Conservation (phyloP, 169 alveolate genomes). For the Eimeria necatrix region DNA sequence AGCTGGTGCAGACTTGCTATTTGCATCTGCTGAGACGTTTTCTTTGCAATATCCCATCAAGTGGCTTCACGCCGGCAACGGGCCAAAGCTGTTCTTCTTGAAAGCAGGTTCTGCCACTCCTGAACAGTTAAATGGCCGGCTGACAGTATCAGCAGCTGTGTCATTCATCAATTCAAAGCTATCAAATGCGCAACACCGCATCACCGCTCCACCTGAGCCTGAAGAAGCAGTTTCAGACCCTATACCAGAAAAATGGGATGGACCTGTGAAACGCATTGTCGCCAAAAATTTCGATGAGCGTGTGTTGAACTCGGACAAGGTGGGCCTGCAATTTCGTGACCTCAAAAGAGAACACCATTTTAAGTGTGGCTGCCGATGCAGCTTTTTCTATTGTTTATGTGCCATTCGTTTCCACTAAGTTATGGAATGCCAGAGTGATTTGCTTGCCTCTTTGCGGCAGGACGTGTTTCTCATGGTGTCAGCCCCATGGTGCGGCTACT, state of each 20-base stretch:
- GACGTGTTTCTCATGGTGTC: constrained; percentile 96
- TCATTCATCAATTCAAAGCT: constrained; percentile 51
- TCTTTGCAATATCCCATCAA: constrained; percentile 28
- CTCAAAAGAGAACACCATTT: background rate
- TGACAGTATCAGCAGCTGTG: constrained; percentile 46
- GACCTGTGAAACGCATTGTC: constrained; percentile 75
- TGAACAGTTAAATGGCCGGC: constrained; percentile 45
- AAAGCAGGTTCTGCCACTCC: constrained; percentile 29
- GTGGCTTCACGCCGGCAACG: constrained; percentile 50
- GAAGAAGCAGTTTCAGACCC: constrained; percentile 70
- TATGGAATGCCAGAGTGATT: background rate
- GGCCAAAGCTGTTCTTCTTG: constrained; percentile 66
- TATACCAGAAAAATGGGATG: constrained; percentile 59
- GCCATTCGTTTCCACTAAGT: background rate
- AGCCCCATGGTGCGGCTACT: constrained; percentile 99
- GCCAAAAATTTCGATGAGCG: constrained; percentile 63
- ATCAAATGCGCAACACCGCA: constrained; percentile 43
- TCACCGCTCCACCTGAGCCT: constrained; percentile 58
- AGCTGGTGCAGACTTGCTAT: constrained; percentile 61
- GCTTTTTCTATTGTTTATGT: background rate
- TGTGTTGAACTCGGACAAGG: constrained; percentile 66
- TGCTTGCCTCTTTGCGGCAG: constrained; percentile 41
- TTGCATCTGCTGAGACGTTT: constrained; percentile 71
- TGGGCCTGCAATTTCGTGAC: background rate
- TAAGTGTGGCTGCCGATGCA: background rate